Percentiles rank a stretch among this genome's conserved stretches.
phyloP scores from a whole-genome alignment of 257 asterid genomes.

The Primulina eburnea region DNA sequence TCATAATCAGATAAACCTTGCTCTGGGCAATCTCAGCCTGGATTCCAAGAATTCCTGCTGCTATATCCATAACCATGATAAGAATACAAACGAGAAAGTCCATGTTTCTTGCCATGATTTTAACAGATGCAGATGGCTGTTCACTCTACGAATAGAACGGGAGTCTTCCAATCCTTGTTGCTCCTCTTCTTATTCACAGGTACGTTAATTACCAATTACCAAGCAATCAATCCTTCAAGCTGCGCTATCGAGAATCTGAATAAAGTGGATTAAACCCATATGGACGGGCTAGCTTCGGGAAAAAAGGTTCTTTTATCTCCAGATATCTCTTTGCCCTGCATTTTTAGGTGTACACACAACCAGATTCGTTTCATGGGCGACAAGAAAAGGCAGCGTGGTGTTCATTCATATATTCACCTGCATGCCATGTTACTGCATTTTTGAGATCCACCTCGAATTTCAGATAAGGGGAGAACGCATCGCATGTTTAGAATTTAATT shows the following conservation, averaged over 20 bases:
- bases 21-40: conserved; percentile 54
- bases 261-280: conserved; percentile 43
- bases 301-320: conserved; percentile 53
- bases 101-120: conserved; percentile 38
- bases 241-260: conserved; percentile 47
- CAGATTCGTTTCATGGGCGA: conserved; percentile 64
- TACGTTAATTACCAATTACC: background rate
- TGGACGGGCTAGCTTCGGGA: conserved; percentile 24
- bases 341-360: conserved; percentile 20
- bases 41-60: conserved; percentile 57
- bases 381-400: conserved; percentile 38
- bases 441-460: conserved; percentile 7
- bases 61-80: conserved; percentile 43
- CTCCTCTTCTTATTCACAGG: too few relatives aligned
- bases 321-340: conserved; percentile 34
- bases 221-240: conserved; percentile 10
- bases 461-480: too few relatives aligned
- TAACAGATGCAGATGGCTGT: background rate
- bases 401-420: conserved; percentile 20
- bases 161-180: too few relatives aligned
- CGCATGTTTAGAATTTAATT: too few relatives aligned
- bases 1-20: conserved; percentile 34
- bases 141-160: too few relatives aligned
- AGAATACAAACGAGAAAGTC: conserved; percentile 37
- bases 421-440: conserved; percentile 28